A percentile compares a stretch with the other conserved stretches of the same genome.
phyloP scores from a whole-genome alignment of 495 filamentous ascomycete genomes.

The Pyrenula massariospora region DNA sequence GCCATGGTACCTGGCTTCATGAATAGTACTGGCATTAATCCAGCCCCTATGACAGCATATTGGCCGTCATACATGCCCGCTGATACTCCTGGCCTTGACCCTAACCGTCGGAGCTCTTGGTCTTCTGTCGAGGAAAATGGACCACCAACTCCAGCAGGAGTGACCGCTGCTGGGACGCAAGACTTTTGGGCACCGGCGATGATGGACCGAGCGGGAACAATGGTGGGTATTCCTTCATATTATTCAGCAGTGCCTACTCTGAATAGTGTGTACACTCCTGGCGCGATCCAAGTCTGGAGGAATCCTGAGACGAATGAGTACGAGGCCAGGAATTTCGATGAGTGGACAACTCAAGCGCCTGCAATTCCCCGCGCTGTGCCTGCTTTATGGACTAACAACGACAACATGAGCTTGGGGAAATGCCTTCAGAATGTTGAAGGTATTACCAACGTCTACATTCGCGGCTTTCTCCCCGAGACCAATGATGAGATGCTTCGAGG shows the following conservation, averaged over 20 bases:
- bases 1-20: not conserved
- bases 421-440: slow-evolving; percentile 79
- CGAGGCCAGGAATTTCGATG: slow-evolving; percentile 54
- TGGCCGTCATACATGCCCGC: slow-evolving; percentile 14
- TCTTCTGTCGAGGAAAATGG: slow-evolving; percentile 59
- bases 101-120: slow-evolving; percentile 48
- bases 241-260: not conserved
- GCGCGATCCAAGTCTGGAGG: not conserved
- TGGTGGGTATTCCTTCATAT: not conserved
- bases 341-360: slow-evolving; percentile 61
- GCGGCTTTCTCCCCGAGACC: slow-evolving; percentile 85
- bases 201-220: not conserved
- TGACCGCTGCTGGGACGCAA: not conserved
- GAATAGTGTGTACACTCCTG: not conserved
- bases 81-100: slow-evolving; percentile 43
- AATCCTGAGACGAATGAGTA: slow-evolving; percentile 28
- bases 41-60: not conserved
- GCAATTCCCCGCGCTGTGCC: slow-evolving; percentile 82
- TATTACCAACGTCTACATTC: slow-evolving; percentile 94
- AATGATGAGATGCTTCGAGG: slow-evolving; percentile 77
- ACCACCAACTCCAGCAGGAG: slow-evolving; percentile 39
- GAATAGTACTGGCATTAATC: not conserved
- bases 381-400: slow-evolving; percentile 63
- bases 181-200: not conserved
- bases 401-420: slow-evolving; percentile 72